Evolutionary conservation across 2,329 filamentous ascomycete species (phyloP), one percentile per base, ranked within the genome.

Genomic region (Fusarium humuli): DNA sequence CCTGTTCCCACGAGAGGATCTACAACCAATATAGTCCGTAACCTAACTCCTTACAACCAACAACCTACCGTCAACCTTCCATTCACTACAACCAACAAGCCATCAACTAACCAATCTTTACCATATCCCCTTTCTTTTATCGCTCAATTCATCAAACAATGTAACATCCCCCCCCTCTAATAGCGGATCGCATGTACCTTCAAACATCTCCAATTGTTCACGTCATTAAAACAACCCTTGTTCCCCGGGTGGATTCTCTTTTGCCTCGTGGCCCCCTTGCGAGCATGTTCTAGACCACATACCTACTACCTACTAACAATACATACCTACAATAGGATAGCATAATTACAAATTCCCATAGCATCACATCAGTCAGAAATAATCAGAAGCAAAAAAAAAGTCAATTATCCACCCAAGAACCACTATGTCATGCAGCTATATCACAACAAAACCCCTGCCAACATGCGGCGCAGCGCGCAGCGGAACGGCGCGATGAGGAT

Each of bases 191-290:
- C 12, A 30, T 47, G 25, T 20, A 30, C 25, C 27, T 30, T 48
- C 20, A 27, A 42, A 30, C 41, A 56, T 48, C 53, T 56, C 45
- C 27, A 14, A 48, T 37, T 37, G 34, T 37, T 37, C 54, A 57
- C 54, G 44, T 57, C 44, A 49, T 30, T 30, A 40, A 13, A 34
- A 32, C 14, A 37, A 44, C 61, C 47, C 41, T 52, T 53, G 55
- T n/a, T 45, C 55, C 65, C 60, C 55, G 46, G 20, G 67, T 71
- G 67, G 67, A 22, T 42, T 46, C n/a, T 47, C 30, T 48, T 47
- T 45, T 48, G 44, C 52, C 67, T 67, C 54, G 67, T 70, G 67
- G 67, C 67, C 57, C 67, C 67, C 67, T 54, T 62, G 67, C 34
- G 30, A 42, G 47, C 46, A 49, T 45, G 61, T 63, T 64, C 61